phyloP scores from a whole-genome alignment of 768 basidiomycete genomes.

The Gelatoporia subvermispora region DNA sequence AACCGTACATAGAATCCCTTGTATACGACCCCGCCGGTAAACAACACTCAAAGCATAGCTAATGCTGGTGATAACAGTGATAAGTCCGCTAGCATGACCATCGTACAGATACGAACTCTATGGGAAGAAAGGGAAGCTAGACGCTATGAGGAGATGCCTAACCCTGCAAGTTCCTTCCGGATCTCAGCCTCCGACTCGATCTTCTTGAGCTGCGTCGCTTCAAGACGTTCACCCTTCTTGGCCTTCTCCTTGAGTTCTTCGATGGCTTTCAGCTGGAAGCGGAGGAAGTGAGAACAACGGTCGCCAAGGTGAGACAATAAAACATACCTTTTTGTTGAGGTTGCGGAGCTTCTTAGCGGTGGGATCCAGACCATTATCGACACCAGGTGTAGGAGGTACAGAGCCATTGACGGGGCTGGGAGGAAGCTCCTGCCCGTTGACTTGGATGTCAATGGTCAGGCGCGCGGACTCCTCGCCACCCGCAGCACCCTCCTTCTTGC shows the following conservation, averaged over 20 bases:
- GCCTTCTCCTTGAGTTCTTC: slow-evolving; percentile 94
- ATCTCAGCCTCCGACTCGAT: slow-evolving; percentile 89
- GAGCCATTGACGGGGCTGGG: slow-evolving; percentile 22
- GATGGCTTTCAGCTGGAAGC: slow-evolving; percentile 86
- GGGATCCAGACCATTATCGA: slow-evolving; percentile 63
- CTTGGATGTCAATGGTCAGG: slow-evolving; percentile 34
- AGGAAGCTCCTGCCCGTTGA: slow-evolving; percentile 15
- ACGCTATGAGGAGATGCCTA: slow-evolving; percentile 21
- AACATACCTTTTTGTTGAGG: slow-evolving; percentile 80
- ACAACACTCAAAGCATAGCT: too few species aligned
- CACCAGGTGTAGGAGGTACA: slow-evolving; percentile 50
- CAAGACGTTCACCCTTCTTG: slow-evolving; percentile 84
- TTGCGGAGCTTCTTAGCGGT: slow-evolving; percentile 91
- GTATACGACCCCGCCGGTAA: too few species aligned
- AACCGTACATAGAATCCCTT: too few species aligned
- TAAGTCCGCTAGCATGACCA: too few species aligned
- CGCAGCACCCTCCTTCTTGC: slow-evolving; percentile 28
- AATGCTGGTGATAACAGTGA: too few species aligned
- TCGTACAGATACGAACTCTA: background rate
- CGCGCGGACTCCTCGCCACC: slow-evolving; percentile 16
- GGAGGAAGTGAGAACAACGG: slow-evolving; percentile 3
- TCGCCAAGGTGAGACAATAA: background rate
- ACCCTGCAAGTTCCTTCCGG: slow-evolving; percentile 62
- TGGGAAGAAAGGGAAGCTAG: background rate
- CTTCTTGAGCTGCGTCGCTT: slow-evolving; percentile 95